Conservation (phyloP, 192 early-diverging fungal genomes). For the Pecoramyces ruminantium region DNA sequence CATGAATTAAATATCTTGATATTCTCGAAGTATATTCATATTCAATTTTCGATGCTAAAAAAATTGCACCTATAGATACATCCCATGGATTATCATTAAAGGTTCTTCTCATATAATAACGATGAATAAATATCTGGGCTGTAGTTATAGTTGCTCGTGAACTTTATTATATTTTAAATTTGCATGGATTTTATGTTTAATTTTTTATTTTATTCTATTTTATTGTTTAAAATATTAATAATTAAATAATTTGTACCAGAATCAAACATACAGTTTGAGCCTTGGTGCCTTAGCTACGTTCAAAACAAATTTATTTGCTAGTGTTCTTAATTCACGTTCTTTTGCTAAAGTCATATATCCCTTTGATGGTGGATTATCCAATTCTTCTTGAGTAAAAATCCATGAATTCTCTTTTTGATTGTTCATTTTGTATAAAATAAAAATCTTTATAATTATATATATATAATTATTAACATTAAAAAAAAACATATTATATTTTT, state of each 20-base stretch:
- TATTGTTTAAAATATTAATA: background rate
- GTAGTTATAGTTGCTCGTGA: background rate
- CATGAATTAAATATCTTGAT: background rate
- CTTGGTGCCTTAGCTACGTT: background rate
- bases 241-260: background rate
- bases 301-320: background rate
- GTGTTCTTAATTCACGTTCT: background rate
- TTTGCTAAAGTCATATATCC: background rate
- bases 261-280: background rate
- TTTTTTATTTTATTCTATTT: background rate
- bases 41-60: background rate
- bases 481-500: too few relatives aligned
- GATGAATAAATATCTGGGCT: background rate
- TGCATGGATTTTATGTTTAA: background rate
- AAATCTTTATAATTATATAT: background rate
- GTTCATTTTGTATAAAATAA: background rate
- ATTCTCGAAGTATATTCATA: background rate
- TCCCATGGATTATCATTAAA: background rate
- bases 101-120: background rate
- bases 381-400: background rate
- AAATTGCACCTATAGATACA: background rate
- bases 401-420: background rate
- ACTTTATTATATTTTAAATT: background rate
- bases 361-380: background rate
- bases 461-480: too few relatives aligned